Percentiles rank a stretch among this genome's conserved stretches.
Evolutionary conservation across 2,329 filamentous ascomycete species (phyloP).

Genomic region (Penicillium sp.): DNA sequence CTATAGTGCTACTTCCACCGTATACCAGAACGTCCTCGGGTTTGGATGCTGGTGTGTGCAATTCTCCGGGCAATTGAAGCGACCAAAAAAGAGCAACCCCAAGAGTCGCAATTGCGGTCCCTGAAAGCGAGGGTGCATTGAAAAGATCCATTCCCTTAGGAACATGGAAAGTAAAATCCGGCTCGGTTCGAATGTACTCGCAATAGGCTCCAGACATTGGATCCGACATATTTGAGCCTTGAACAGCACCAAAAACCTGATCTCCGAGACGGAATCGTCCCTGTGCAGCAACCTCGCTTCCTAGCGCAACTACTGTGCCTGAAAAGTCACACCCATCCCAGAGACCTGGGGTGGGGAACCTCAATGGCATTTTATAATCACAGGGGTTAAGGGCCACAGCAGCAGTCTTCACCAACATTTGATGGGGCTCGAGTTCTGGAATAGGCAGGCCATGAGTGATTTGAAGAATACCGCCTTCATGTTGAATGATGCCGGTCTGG

Average conservation of each 20-base stretch:
- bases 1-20: conserved; percentile 24
- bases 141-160: conserved; percentile 12
- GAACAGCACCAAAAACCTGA: conserved; percentile 37
- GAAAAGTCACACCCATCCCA: conserved; percentile 34
- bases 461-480: conserved; percentile 19
- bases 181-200: conserved; percentile 18
- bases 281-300: conserved; percentile 12
- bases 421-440: conserved; percentile 13
- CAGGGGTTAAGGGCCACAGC: conserved; percentile 37
- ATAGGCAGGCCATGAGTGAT: conserved; percentile 17
- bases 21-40: conserved; percentile 21
- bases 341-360: conserved; percentile 21
- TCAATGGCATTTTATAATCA: conserved; percentile 29
- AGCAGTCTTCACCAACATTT: conserved; percentile 23
- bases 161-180: conserved; percentile 20
- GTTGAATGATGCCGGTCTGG: conserved; percentile 24
- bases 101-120: conserved; percentile 25
- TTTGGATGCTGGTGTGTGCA: conserved; percentile 10
- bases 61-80: conserved; percentile 19
- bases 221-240: conserved; percentile 31
- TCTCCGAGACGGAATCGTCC: conserved; percentile 34
- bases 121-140: conserved; percentile 16
- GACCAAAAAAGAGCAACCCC: conserved; percentile 28
- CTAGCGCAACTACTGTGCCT: conserved; percentile 27
- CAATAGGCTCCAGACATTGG: conserved; percentile 23